Evolutionary conservation across 345 rosid genomes (phyloP), one percentile per base, ranked within the genome.

Genomic region (Eucalyptus dawsonii): DNA sequence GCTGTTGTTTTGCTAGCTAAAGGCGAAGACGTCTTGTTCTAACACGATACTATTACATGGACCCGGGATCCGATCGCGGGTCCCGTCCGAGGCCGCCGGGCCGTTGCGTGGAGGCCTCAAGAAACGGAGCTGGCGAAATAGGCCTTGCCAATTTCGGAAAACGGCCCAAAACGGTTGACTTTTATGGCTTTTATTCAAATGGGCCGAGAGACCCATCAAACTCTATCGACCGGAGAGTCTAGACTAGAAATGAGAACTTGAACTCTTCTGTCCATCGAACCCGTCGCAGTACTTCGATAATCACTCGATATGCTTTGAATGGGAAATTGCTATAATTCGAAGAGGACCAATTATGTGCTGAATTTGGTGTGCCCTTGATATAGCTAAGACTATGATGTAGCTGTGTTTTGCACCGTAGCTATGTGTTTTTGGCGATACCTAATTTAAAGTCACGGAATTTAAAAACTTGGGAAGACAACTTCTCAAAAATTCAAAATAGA

Each of bases 401-500:
- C 4, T 16, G 6, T 29, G 72, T 31, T 31, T 16, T 16, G 12
- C 22, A 31, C 34, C 5, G 7, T 67, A 31, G 42, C 7, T 4
- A 14, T 31, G 24, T 67, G 21, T 8, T n/a, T 7, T 65, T 14
- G 31, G 15, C 2, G 4, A 60, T 60, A 5, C 7, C 7, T 60
- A 3, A 25, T 60, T 27, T 60, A 6, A 27, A 60, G 67, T 60
- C 1, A 2, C 4, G 14, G 69, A 12, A 27, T 29, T 29, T 60
- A 6, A 27, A 60, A 27, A 24, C 6, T 3, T 1, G 16, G 15
- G 4, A 29, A 60, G 31, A 60, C 8, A 0, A 1, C 9, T 27
- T 62, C 31, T 62, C 1, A 27, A 47, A 45, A 45, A 45, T 45
- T 45, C 49, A 45, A 27, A 62, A 6, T 0, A 53, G 2, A 53